phyloP scores from a whole-genome alignment of 1,284 basidiomycete genomes.

The Papiliotrema flavescens region DNA sequence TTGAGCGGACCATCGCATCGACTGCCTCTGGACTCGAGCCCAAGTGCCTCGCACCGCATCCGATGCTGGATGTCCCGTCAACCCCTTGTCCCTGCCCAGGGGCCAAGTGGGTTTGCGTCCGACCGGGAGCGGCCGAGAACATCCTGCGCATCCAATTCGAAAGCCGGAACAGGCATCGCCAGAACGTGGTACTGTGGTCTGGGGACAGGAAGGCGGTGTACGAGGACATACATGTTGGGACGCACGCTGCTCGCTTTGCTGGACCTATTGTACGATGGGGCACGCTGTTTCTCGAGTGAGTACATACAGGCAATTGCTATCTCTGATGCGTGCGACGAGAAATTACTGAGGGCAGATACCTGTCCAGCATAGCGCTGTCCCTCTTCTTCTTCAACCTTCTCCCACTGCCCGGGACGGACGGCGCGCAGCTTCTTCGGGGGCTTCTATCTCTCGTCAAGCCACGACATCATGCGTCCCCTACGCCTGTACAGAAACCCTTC shows the following conservation, averaged over 20 bases:
- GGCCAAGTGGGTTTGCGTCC: constrained; percentile 26
- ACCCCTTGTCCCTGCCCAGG: constrained; percentile 21
- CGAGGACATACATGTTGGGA: constrained; percentile 25
- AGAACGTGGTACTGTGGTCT: constrained; percentile 31
- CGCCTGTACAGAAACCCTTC: background rate
- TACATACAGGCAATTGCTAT: background rate
- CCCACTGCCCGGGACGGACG: constrained; percentile 41
- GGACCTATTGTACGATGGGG: constrained; percentile 24
- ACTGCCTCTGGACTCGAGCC: background rate
- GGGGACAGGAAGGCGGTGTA: constrained; percentile 29
- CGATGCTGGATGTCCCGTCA: constrained; percentile 29
- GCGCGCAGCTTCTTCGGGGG: constrained; percentile 34
- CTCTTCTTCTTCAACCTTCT: constrained; percentile 47
- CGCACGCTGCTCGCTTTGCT: constrained; percentile 19
- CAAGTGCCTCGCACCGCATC: constrained; percentile 31
- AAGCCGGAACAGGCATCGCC: background rate
- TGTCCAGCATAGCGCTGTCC: constrained; percentile 36
- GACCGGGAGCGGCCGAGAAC: constrained; percentile 18
- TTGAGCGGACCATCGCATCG: constrained; percentile 3
- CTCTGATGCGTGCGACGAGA: background rate
- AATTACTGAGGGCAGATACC: constrained; percentile 25
- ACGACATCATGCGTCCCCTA: background rate
- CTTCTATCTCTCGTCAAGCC: constrained; percentile 14
- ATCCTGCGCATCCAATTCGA: constrained; percentile 33
- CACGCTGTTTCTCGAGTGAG: constrained; percentile 34